Percentiles rank a stretch among this genome's conserved stretches.
These are phyloP conservation scores for Xylaria sp. DNA, from an alignment of 2,329 filamentous ascomycete genomes.

Conservation along the genomic window DNA sequence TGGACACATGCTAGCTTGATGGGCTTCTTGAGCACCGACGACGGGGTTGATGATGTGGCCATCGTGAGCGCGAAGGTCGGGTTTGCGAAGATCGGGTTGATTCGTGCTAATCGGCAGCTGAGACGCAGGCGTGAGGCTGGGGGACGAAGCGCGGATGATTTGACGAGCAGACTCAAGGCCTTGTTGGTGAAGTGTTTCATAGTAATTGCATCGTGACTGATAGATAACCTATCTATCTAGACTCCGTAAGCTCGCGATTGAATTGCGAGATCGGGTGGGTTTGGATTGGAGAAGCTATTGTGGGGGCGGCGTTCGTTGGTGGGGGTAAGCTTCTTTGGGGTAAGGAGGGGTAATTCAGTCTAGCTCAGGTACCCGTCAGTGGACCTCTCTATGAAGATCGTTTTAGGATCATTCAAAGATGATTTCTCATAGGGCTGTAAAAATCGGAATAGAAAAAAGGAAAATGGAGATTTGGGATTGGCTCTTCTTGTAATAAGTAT, in stretches of 20 bases:
- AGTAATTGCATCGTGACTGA: conserved; percentile 40
- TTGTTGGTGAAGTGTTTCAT: conserved; percentile 45
- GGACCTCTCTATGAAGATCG: no score
- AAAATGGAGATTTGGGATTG: background rate
- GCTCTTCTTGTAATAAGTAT: no score
- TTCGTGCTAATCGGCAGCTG: conserved; percentile 17
- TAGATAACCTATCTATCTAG: background rate
- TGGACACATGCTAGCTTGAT: conserved; percentile 86
- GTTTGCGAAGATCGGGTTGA: conserved; percentile 34
- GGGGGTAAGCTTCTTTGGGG: conserved; percentile 21
- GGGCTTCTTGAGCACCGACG: conserved; percentile 74
- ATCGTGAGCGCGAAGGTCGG: conserved; percentile 41
- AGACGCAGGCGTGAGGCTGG: conserved; percentile 11
- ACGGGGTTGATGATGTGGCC: conserved; percentile 45
- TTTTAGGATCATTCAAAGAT: no score
- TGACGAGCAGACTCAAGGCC: conserved; percentile 41
- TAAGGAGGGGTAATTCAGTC: conserved; percentile 4
- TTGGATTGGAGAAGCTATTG: conserved; percentile 25
- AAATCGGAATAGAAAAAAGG: no score
- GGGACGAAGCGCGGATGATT: conserved; percentile 22
- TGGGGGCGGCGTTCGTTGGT: conserved; percentile 12
- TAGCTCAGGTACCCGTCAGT: no score
- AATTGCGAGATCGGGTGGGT: conserved; percentile 44
- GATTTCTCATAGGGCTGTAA: no score
- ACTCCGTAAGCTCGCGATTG: background rate